These are phyloP conservation scores for Mycena amicta DNA, from an alignment of 768 basidiomycete species.

Conservation along the genomic window DNA sequence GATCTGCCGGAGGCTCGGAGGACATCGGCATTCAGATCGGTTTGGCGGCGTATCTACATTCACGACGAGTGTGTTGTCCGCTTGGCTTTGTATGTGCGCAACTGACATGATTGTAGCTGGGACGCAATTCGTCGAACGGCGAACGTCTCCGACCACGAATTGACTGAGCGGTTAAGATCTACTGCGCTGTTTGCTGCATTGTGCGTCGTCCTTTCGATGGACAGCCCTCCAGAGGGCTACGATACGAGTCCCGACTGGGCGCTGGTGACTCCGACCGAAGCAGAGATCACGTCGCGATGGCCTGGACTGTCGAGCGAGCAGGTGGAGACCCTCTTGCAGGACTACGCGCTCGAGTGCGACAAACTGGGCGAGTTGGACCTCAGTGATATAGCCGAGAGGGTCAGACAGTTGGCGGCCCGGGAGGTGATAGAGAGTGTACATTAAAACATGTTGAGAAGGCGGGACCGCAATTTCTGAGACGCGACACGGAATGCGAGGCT, in stretches of 20 bases:
- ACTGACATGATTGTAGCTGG: slow-evolving; percentile 60
- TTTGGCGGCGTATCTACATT: slow-evolving; percentile 88
- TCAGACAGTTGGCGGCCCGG: slow-evolving; percentile 62
- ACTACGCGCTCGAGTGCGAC: slow-evolving; percentile 66
- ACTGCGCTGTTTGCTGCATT: slow-evolving; percentile 80
- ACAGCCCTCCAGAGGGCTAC: slow-evolving; percentile 46
- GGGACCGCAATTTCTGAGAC: slow-evolving; percentile 44
- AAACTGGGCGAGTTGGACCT: slow-evolving; percentile 59
- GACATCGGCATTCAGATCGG: slow-evolving; percentile 66
- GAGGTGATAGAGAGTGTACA: slow-evolving; percentile 41
- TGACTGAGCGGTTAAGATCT: slow-evolving; percentile 67
- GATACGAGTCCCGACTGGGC: slow-evolving; percentile 61
- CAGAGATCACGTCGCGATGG: slow-evolving; percentile 72
- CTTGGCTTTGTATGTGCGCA: background rate
- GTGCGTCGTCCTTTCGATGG: slow-evolving; percentile 45
- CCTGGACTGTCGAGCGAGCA: slow-evolving; percentile 71
- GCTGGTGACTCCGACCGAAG: slow-evolving; percentile 55
- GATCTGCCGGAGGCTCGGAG: slow-evolving; percentile 71
- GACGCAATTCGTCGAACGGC: slow-evolving; percentile 69
- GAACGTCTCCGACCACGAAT: slow-evolving; percentile 75
- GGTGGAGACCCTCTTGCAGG: slow-evolving; percentile 56
- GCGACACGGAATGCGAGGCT: slow-evolving; percentile 59
- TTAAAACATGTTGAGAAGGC: slow-evolving; percentile 28
- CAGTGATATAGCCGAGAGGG: slow-evolving; percentile 61
- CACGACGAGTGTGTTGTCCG: slow-evolving; percentile 76